Evolutionary conservation across 2,329 filamentous ascomycete species (phyloP).

Genomic region (Calonectria montana): DNA sequence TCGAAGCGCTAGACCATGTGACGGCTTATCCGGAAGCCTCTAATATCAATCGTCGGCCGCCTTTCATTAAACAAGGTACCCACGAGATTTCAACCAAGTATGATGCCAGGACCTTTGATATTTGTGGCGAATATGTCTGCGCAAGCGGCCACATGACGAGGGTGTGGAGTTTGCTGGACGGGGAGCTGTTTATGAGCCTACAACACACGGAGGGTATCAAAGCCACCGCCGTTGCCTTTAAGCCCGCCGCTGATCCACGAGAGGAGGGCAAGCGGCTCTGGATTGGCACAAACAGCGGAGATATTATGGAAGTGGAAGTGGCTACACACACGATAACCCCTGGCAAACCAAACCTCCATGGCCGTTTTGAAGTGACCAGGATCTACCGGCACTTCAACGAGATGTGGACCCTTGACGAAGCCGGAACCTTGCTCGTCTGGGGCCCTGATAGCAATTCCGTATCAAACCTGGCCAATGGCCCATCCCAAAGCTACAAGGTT

Average conservation of each 20-base stretch:
- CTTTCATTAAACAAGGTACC: slow-evolving; percentile 77
- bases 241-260: slow-evolving; percentile 80
- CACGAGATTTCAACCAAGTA: slow-evolving; percentile 86
- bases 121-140: slow-evolving; percentile 88
- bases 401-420: slow-evolving; percentile 94
- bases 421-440: slow-evolving; percentile 90
- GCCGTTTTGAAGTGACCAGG: slow-evolving; percentile 81
- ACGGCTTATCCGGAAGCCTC: slow-evolving; percentile 86
- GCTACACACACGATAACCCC: slow-evolving; percentile 75
- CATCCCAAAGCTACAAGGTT: slow-evolving; percentile 79
- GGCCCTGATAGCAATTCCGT: slow-evolving; percentile 77
- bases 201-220: slow-evolving; percentile 88
- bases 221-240: slow-evolving; percentile 85
- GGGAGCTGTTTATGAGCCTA: slow-evolving; percentile 83
- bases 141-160: slow-evolving; percentile 88
- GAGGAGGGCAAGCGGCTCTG: slow-evolving; percentile 86
- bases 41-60: slow-evolving; percentile 85
- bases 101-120: slow-evolving; percentile 86
- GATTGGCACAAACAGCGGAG: slow-evolving; percentile 90
- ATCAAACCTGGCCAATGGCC: slow-evolving; percentile 79
- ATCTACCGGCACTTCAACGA: slow-evolving; percentile 90
- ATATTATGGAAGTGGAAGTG: slow-evolving; percentile 91
- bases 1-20: slow-evolving; percentile 61
- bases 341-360: slow-evolving; percentile 78
- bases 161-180: slow-evolving; percentile 87